Evolutionary conservation across 345 rosid genomes (phyloP).

Genomic region (Schrenkiella parvula): DNA sequence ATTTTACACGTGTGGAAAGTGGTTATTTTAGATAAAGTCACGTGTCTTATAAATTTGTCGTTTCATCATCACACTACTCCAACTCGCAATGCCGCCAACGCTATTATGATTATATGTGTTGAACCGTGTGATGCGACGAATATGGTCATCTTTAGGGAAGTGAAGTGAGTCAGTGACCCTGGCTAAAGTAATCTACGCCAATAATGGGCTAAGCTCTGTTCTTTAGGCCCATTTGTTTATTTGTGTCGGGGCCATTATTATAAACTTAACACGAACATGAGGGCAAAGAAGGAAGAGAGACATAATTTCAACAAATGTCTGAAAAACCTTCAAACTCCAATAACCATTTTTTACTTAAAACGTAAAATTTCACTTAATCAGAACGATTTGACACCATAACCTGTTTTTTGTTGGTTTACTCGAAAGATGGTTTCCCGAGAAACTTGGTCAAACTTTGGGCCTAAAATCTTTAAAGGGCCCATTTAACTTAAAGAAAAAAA

Average conservation of each 20-base stretch:
- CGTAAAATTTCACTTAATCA: neutral
- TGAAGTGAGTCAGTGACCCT: neutral
- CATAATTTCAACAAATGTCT: neutral
- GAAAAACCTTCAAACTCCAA: neutral
- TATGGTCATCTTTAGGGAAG: neutral
- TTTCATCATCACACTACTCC: conserved; percentile 15
- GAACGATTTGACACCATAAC: too few species aligned
- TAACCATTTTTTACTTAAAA: neutral
- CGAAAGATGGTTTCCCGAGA: too few species aligned
- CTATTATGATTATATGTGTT: neutral
- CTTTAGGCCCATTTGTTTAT: neutral
- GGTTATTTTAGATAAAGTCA: conserved; percentile 7
- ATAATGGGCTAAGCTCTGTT: conserved; percentile 2
- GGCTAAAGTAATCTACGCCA: neutral
- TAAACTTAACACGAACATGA: neutral
- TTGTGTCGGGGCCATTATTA: neutral
- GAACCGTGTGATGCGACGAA: conserved; percentile 23
- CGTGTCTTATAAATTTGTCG: conserved; percentile 26
- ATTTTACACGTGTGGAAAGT: conserved; percentile 15
- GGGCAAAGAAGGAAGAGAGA: neutral
- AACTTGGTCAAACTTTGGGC: neutral
- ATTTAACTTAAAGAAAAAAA: neutral
- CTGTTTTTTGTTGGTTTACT: too few species aligned
- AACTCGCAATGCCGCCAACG: conserved; percentile 19
- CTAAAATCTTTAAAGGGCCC: neutral